Evolutionary conservation across 306 rosid genomes (phyloP).

Genomic region (Prunus salicina): DNA sequence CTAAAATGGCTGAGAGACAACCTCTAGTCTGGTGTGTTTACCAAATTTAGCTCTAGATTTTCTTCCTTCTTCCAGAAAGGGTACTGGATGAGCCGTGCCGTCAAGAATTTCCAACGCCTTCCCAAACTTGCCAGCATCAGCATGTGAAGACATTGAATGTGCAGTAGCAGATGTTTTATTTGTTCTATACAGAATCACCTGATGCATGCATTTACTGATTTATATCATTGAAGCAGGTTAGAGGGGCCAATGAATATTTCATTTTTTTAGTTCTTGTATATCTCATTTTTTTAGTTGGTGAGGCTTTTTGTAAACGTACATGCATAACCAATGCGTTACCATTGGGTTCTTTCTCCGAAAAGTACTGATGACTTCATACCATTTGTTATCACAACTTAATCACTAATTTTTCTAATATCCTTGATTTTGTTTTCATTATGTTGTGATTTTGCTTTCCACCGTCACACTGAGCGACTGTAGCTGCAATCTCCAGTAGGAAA

Average conservation of each 20-base stretch:
- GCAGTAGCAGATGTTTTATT: conserved; percentile 41
- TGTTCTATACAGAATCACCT: conserved; percentile 27
- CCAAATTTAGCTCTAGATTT: conserved; percentile 6
- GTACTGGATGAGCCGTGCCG: conserved; percentile 19
- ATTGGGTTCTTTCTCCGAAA: no score
- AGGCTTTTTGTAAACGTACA: no score
- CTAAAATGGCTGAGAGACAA: conserved; percentile 93
- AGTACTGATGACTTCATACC: no score
- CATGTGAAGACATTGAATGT: conserved; percentile 28
- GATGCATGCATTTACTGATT: neutral
- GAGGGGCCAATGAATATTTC: neutral
- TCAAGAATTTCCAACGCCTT: conserved; percentile 29
- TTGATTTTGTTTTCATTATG: no score
- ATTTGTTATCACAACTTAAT: no score
- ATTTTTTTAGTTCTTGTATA: neutral
- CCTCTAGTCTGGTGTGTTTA: conserved; percentile 41
- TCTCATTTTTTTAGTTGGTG: neutral
- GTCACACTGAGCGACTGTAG: no score
- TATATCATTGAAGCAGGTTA: conserved; percentile 11
- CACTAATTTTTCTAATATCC: no score
- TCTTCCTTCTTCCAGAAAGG: conserved; percentile 20
- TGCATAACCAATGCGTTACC: no score
- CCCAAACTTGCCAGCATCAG: conserved; percentile 14
- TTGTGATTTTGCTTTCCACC: no score
- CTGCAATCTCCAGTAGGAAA: no score